Evolutionary conservation across 139 green algal genomes (phyloP).

Genomic region (Closterium sp.): DNA sequence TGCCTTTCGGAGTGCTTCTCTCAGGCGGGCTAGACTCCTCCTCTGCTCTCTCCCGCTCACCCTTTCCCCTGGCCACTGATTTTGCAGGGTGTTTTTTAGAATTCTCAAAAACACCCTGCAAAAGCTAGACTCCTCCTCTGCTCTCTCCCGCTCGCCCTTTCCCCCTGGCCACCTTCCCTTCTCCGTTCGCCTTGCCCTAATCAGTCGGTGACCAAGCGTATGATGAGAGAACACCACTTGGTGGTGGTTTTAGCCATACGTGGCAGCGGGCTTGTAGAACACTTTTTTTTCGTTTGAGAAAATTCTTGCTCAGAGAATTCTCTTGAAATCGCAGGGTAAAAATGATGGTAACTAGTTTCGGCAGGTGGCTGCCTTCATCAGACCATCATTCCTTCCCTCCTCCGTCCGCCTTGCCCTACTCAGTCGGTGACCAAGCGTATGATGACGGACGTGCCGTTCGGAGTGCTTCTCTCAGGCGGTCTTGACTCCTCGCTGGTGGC

Average conservation of each 20-base stretch:
- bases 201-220: constrained; percentile 59
- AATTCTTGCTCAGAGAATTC: too few species aligned
- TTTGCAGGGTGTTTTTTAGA: too few species aligned
- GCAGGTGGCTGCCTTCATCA: constrained; percentile 73
- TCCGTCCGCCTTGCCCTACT: constrained; percentile 22
- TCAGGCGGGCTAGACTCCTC: too few species aligned
- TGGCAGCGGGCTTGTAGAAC: too few species aligned
- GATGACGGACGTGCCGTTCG: constrained; percentile 93
- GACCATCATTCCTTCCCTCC: constrained; percentile 26
- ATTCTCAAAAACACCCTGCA: too few species aligned
- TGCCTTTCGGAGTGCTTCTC: constrained; percentile 80
- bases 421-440: constrained; percentile 65
- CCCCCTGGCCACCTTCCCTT: background rate
- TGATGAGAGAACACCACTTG: constrained; percentile 96
- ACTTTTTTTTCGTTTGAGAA: too few species aligned
- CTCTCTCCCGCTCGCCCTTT: constrained; percentile 49
- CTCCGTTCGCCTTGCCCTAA: too few species aligned
- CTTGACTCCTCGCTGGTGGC: constrained; percentile 77
- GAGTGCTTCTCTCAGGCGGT: constrained; percentile 89
- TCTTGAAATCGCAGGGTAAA: too few species aligned
- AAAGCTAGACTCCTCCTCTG: constrained; percentile 81
- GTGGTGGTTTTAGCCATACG: too few species aligned
- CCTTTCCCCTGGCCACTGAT: too few species aligned
- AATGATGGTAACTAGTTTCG: too few species aligned
- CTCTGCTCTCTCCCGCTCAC: too few species aligned